Base-by-base conservation (phyloP, 2,329 filamentous ascomycete genomes). In the Thelonectria blattea region DNA sequence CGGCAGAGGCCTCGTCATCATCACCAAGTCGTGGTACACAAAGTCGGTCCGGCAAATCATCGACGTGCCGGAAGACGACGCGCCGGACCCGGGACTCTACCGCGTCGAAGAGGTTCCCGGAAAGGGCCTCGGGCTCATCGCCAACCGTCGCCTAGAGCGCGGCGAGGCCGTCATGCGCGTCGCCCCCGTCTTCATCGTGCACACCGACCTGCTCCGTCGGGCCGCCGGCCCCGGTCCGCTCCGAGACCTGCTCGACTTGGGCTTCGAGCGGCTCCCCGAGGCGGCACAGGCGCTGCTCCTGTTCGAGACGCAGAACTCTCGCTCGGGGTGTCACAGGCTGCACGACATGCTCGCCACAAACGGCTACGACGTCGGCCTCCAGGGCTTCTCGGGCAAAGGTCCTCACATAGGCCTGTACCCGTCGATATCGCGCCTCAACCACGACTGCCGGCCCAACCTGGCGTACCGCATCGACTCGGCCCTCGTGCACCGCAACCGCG, bases 361-460 rank as follows among this genome's bases (percentile, higher is more conserved):
- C 27, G 27, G 27, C 27, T 30, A 30, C 27, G 27, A 30, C 27
- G 27, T 30, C 27, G 27, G 27, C 27, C 27, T 30, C 5, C 27
- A 10, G 5, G 27, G 27, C 27, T 30, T 30, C 34, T 20, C 30
- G 41, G 41, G 41, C 10, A 43, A 11, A 14, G 27, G 27, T 10
- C 27, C 27, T 4, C 56, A 58, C 18, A 30, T 30, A 2, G 49
- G 47, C 8, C 47, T 27, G n/a, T 58, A 53, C 43, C 56, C 56
- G 1, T 43, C 48, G 22, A 18, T 43, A 11, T 48, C 56, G 8
- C 49, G 56, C 5, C 6, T 52, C 22, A 58, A 58, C 50, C 56
- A 58, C 49, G 56, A 58, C 22, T 58, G 56, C 10, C 49, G 56
- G 7, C 56, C 56, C 7, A 58, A 58, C 24, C 18, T 58, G 10